These are phyloP conservation scores for Podaxis pistillaris DNA, from an alignment of 768 basidiomycete genomes.

Conservation along the genomic window DNA sequence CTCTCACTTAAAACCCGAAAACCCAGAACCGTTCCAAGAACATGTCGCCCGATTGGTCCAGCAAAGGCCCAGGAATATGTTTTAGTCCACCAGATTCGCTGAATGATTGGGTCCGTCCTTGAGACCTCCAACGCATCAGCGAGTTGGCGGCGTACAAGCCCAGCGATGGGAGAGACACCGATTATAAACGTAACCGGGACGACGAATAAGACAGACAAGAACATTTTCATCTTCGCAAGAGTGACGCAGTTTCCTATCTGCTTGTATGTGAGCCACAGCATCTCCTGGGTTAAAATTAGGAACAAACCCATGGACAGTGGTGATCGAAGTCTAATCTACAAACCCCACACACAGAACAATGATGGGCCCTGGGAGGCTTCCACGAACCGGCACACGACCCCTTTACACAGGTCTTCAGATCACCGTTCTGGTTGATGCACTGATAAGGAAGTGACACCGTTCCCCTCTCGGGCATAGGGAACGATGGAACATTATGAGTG, in stretches of 20 bases:
- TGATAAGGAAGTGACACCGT: constrained; percentile 38
- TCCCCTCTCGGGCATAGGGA: constrained; percentile 30
- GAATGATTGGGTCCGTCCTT: constrained; percentile 26
- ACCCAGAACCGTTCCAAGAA: constrained; percentile 37
- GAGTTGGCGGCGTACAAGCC: constrained; percentile 27
- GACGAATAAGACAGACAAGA: constrained; percentile 31
- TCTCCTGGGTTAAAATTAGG: background rate
- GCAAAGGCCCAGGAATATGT: constrained; percentile 42
- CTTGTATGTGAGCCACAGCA: background rate
- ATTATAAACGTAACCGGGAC: constrained; percentile 29
- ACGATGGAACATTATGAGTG: constrained; percentile 30
- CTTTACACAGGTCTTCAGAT: constrained; percentile 33
- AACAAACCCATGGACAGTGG: constrained; percentile 46
- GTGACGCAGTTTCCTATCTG: constrained; percentile 45
- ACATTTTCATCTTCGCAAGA: constrained; percentile 33
- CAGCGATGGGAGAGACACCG: constrained; percentile 27
- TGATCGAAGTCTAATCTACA: constrained; percentile 46
- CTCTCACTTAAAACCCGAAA: constrained; percentile 27
- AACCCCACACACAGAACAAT: constrained; percentile 44
- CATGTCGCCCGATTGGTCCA: constrained; percentile 41
- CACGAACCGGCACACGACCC: constrained; percentile 33
- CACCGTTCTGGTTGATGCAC: constrained; percentile 31
- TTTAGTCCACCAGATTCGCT: constrained; percentile 40
- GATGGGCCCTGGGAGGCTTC: constrained; percentile 44
- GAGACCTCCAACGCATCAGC: constrained; percentile 28